These are phyloP conservation scores for Fusarium dlaminii DNA, from an alignment of 2,329 filamentous ascomycete genomes.

Conservation along the genomic window DNA sequence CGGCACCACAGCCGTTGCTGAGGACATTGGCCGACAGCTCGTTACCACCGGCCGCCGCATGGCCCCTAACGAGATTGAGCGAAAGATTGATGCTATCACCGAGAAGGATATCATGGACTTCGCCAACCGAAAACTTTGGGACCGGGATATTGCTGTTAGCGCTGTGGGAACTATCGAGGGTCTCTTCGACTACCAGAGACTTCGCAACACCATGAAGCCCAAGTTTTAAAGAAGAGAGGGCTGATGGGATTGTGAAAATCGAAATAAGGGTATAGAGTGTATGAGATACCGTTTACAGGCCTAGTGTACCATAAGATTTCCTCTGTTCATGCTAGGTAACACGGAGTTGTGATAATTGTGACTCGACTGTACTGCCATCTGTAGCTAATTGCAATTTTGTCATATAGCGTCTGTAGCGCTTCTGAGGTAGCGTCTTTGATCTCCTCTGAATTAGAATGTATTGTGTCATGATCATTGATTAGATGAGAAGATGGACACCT, in stretches of 20 bases:
- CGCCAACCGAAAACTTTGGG: constrained; percentile 94
- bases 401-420: neutral
- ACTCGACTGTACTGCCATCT: constrained; percentile 13
- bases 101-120: constrained; percentile 98
- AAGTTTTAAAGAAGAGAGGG: constrained; percentile 64
- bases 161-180: constrained; percentile 95
- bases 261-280: constrained; percentile 63
- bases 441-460: neutral
- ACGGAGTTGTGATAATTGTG: constrained; percentile 45
- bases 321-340: constrained; percentile 51
- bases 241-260: constrained; percentile 47
- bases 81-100: constrained; percentile 85
- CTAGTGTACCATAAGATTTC: constrained; percentile 65
- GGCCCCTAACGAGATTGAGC: constrained; percentile 93
- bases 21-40: constrained; percentile 98
- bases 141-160: constrained; percentile 93
- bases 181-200: constrained; percentile 79
- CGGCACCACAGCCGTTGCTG: constrained; percentile 94
- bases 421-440: neutral
- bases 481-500: constrained; percentile 13
- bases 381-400: neutral
- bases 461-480: neutral
- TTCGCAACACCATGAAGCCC: constrained; percentile 87
- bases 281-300: constrained; percentile 63
- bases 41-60: constrained; percentile 95